Conservation (phyloP, 805 yeast genomes). For the Limtongozyma cylindracea region DNA sequence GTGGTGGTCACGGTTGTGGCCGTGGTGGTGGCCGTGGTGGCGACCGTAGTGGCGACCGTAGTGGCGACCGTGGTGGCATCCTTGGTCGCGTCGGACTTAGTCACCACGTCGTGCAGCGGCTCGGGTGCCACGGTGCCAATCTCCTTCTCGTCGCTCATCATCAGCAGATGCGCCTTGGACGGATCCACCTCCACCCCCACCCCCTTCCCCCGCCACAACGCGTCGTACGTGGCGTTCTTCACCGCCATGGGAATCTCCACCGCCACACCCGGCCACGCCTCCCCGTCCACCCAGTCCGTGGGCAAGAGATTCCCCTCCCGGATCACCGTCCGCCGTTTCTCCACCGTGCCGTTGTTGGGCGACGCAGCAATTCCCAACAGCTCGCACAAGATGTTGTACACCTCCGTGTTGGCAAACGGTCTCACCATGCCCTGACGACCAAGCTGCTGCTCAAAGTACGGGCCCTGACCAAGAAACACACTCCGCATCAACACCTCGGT, state of each 20-base stretch:
- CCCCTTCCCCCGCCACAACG: slow-evolving; percentile 12
- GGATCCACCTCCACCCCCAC: too few relatives aligned
- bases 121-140: too few relatives aligned
- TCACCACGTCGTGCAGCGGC: too few relatives aligned
- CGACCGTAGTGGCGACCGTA: too few relatives aligned
- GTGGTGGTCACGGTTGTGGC: background rate
- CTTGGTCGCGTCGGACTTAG: too few relatives aligned
- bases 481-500: slow-evolving; percentile 66
- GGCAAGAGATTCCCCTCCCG: slow-evolving; percentile 8
- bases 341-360: slow-evolving; percentile 28
- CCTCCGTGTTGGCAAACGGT: slow-evolving; percentile 52
- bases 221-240: slow-evolving; percentile 25
- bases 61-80: too few relatives aligned
- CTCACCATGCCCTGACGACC: slow-evolving; percentile 8
- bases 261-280: slow-evolving; percentile 21
- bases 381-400: slow-evolving; percentile 55
- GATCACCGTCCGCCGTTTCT: background rate
- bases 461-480: slow-evolving; percentile 58
- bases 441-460: slow-evolving; percentile 26
- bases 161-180: too few relatives aligned
- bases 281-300: slow-evolving; percentile 18
- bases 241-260: slow-evolving; percentile 19
- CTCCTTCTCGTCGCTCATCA: too few relatives aligned
- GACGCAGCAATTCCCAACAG: slow-evolving; percentile 23
- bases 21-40: background rate